Base-by-base conservation (phyloP, 371 early-diverging fungal species). In the Mortierella sp. region DNA sequence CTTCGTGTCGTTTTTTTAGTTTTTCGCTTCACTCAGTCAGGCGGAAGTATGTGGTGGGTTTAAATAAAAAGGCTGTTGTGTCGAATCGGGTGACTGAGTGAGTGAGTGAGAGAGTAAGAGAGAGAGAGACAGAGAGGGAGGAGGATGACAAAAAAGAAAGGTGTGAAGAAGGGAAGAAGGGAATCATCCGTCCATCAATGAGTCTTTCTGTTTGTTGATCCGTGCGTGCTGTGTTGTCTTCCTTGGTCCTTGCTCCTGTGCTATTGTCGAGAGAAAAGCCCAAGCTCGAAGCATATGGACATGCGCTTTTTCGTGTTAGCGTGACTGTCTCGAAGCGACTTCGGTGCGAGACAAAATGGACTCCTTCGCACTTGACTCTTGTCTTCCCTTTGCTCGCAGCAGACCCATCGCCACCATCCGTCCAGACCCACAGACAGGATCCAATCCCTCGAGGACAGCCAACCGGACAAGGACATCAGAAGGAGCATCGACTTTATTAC, bases 111-210 rank as follows among this genome's bases (percentile, higher is more conserved):
- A n/a, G n/a, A n/a, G n/a, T n/a, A n/a, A n/a, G n/a, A n/a, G n/a
- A n/a, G n/a, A 50, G n/a, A n/a, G 26, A 41, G 16, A 19, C n/a
- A 40, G 31, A 26, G 9, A 45, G 26, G 39, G 31, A 26, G 9
- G 45, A 40, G 37, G 6, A n/a, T n/a, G 48, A 31, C 16, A 9
- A 8, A 16, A 16, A 29, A n/a, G 39, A 13, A 41, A 22, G 31
- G 44, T 37, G 47, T 3, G 64, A 31, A 8, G 70, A 66, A 45
- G n/a, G 52, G 26, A 22, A 24, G 19, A 8, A n/a, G 52, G 37
- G 37, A 39, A 47, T 24, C 67, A 66, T 34, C 19, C 67, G 34
- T 34, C 31, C 67, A 66, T 66, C 24, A 39, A 68, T n/a, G 26
- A 39, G 39, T 47, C 13, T 4, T 7, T 4, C 19, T 6, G 26